These are phyloP conservation scores for Phaeosphaeria sp. DNA, from an alignment of 2,329 filamentous ascomycete genomes.

Conservation along the genomic window DNA sequence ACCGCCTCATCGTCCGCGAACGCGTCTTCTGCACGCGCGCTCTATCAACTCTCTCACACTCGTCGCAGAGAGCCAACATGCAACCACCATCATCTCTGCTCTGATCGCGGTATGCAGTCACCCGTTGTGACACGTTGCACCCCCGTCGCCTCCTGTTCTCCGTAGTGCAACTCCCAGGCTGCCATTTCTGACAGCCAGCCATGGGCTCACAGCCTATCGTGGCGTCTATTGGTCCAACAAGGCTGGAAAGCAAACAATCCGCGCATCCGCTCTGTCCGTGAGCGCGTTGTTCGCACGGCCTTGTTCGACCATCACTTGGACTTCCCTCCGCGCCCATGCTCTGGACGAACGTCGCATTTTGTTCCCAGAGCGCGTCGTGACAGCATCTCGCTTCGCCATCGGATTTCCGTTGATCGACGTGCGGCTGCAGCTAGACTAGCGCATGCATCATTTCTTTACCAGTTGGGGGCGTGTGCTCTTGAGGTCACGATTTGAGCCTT, in stretches of 20 bases:
- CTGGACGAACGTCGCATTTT: slow-evolving; percentile 28
- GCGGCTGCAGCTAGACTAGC: slow-evolving; percentile 37
- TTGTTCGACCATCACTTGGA: neutral
- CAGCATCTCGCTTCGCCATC: slow-evolving; percentile 31
- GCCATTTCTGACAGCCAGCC: slow-evolving; percentile 27
- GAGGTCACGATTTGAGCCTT: neutral
- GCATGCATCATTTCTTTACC: slow-evolving; percentile 9
- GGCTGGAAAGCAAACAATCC: slow-evolving; percentile 11
- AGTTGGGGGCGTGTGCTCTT: slow-evolving; percentile 3
- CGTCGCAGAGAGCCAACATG: neutral
- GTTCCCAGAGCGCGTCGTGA: slow-evolving; percentile 27
- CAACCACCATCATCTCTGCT: neutral
- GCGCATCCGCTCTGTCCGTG: slow-evolving; percentile 2
- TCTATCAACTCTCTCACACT: neutral
- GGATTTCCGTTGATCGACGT: slow-evolving; percentile 43
- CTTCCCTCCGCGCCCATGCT: slow-evolving; percentile 16
- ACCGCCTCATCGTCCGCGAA: slow-evolving; percentile 3
- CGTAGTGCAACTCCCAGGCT: slow-evolving; percentile 19
- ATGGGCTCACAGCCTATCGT: slow-evolving; percentile 11
- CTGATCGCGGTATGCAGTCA: slow-evolving; percentile 4
- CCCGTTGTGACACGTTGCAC: slow-evolving; percentile 10
- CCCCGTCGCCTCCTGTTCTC: neutral
- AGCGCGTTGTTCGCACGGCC: neutral
- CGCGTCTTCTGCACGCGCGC: neutral
- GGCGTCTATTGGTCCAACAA: slow-evolving; percentile 8